Conservation (phyloP, 176 grass and related monocot species). For the Oryza meyeriana region DNA sequence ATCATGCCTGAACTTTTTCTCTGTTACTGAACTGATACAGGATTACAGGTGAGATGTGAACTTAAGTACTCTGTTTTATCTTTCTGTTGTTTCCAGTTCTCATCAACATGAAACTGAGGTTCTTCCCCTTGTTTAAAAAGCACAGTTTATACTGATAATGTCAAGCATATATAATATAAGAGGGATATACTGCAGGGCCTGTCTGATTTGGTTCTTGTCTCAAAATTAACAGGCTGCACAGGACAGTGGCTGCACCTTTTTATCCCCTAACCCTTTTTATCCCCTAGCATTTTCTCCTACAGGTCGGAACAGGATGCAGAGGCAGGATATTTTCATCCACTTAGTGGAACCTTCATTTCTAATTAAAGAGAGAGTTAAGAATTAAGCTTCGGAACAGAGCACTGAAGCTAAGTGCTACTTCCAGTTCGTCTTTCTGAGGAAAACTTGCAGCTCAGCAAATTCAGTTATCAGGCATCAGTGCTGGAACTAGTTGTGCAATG, state of each 20-base stretch:
- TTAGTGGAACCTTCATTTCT: too few species aligned
- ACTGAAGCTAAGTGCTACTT: too few species aligned
- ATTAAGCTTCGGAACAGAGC: background rate
- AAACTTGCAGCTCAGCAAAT: background rate
- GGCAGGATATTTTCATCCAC: background rate
- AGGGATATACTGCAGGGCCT: background rate
- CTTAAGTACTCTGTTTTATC: background rate
- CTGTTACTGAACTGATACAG: too few species aligned
- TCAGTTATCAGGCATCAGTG: background rate
- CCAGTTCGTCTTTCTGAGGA: too few species aligned
- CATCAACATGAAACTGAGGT: background rate
- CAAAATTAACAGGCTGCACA: background rate
- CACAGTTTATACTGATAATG: background rate
- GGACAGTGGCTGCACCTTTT: background rate
- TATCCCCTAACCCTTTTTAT: background rate
- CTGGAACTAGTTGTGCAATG: too few species aligned
- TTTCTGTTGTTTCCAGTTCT: background rate
- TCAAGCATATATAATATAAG: background rate
- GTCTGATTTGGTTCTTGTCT: background rate
- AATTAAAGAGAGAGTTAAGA: too few species aligned
- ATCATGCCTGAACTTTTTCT: background rate
- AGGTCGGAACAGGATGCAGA: background rate
- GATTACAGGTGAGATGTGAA: background rate
- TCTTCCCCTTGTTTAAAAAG: background rate
- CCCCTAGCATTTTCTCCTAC: background rate